These are phyloP conservation scores for Rhizophagus clarus DNA, from an alignment of 192 early-diverging fungal species.

Conservation along the genomic window DNA sequence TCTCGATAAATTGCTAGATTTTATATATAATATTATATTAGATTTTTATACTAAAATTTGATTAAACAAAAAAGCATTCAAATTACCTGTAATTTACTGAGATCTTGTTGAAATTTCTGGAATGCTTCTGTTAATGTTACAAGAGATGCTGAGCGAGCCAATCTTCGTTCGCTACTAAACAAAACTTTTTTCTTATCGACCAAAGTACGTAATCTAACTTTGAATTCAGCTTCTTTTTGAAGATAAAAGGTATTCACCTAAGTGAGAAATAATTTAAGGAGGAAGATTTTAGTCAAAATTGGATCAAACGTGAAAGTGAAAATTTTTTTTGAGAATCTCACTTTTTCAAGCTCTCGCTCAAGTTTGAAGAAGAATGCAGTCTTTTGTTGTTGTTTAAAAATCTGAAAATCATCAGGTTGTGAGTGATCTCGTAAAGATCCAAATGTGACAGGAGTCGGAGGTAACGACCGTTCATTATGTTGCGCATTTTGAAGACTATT, in stretches of 20 bases:
- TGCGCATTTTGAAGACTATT: slow-evolving; percentile 53
- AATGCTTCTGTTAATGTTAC: slow-evolving; percentile 87
- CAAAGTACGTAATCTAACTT: slow-evolving; percentile 83
- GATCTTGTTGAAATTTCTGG: slow-evolving; percentile 86
- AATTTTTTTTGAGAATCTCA: slow-evolving; percentile 31
- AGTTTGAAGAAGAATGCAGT: slow-evolving; percentile 97
- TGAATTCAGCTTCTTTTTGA: slow-evolving; percentile 94
- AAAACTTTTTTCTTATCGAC: slow-evolving; percentile 77
- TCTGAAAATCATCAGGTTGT: slow-evolving; percentile 51
- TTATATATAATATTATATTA: background rate
- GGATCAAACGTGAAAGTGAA: background rate
- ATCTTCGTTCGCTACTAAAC: slow-evolving; percentile 51
- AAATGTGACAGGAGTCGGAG: slow-evolving; percentile 42
- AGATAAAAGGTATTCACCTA: slow-evolving; percentile 96
- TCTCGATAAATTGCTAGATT: slow-evolving; percentile 89
- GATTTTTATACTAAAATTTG: no score
- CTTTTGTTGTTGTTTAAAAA: slow-evolving; percentile 81
- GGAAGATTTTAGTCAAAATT: background rate
- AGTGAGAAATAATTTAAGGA: background rate
- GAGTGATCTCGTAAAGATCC: slow-evolving; percentile 39
- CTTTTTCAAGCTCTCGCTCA: slow-evolving; percentile 97
- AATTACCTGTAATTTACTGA: slow-evolving; percentile 91
- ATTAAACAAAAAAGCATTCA: background rate
- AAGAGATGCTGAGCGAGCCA: slow-evolving; percentile 58
- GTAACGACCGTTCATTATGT: slow-evolving; percentile 20